Base-by-base conservation (phyloP, 495 filamentous ascomycete genomes). In the Diplogelasinospora grovesii region DNA sequence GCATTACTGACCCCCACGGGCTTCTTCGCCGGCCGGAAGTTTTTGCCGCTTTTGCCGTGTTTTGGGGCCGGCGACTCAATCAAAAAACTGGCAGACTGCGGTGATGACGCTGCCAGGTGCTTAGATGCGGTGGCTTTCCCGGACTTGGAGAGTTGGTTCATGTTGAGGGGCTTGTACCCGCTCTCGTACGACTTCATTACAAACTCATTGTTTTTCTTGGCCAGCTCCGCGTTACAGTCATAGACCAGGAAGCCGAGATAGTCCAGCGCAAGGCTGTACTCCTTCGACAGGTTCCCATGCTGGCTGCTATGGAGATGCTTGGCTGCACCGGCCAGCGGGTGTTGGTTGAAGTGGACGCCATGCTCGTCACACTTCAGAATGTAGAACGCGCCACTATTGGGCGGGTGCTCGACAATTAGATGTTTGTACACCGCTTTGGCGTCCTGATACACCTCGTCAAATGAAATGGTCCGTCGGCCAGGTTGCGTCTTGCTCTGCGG, bases 321-420 rank as follows among this genome's bases (percentile, higher is more conserved):
- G 0, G 63, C 64, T 1, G 68, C 67, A n/a, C 65, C 68, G 1
- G 37, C 35, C 5, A 69, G 36, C 0, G 67, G 54, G 32, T 64
- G 56, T n/a, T 16, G 41, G n/a, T 52, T 60, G 37, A 72, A 72
- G 13, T 65, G 65, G 10, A 67, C 55, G 0, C 43, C 37, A 10
- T 72, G 68, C 33, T 66, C 50, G 10, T 66, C 64, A 41, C 68
- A 72, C 41, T 56, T 61, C 9, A 70, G 26, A 14, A 72, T 69
- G 28, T 67, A 70, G 43, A 52, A 70, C 0, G 45, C 20, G 3
- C 36, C 29, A 5, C 47, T 54, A 3, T 28, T 21, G 0, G 36
- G 13, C 0, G 65, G 68, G 20, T 48, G 66, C 28, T 70, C 63
- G 3, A 61, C 49, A 22, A 72, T 72, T 4, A 52, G 50, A 31